phyloP scores from a whole-genome alignment of 257 asterid species.

The Solanum lignicaule region DNA sequence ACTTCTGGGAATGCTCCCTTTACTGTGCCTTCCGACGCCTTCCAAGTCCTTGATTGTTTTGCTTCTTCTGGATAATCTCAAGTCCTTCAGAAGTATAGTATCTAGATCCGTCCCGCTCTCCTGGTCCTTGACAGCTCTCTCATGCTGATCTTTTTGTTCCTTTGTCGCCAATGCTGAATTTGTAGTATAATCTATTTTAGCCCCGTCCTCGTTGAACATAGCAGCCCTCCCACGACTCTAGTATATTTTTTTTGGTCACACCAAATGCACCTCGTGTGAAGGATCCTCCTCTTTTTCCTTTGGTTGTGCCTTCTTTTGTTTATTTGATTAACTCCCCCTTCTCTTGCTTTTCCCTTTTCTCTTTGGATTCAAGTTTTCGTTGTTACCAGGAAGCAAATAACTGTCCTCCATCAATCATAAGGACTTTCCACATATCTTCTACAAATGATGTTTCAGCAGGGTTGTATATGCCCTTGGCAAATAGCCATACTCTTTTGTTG shows the following conservation, averaged over 20 bases:
- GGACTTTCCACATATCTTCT: background rate
- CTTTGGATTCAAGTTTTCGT: background rate
- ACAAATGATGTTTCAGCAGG: slow-evolving; percentile 31
- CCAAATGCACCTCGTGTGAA: background rate
- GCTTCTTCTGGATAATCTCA: background rate
- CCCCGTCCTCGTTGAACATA: background rate
- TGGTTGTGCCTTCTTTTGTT: background rate
- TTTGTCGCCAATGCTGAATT: background rate
- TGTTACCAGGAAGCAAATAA: background rate
- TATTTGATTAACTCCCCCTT: too few relatives aligned
- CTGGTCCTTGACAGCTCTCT: slow-evolving; percentile 6
- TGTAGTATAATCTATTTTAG: background rate
- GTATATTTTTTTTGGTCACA: background rate
- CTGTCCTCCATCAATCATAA: too few relatives aligned
- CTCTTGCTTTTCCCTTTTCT: too few relatives aligned
- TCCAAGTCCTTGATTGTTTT: too few relatives aligned
- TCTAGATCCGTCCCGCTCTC: background rate
- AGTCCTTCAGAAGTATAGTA: background rate
- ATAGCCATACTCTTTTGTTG: slow-evolving; percentile 8
- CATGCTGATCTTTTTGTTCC: background rate
- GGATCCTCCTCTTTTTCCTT: background rate
- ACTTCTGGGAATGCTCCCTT: background rate
- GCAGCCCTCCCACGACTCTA: background rate
- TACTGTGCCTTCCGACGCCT: background rate
- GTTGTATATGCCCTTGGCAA: slow-evolving; percentile 37